Evolutionary conservation across 1,139 yeast genomes (phyloP).

Genomic region (Geotrichum fermentans): DNA sequence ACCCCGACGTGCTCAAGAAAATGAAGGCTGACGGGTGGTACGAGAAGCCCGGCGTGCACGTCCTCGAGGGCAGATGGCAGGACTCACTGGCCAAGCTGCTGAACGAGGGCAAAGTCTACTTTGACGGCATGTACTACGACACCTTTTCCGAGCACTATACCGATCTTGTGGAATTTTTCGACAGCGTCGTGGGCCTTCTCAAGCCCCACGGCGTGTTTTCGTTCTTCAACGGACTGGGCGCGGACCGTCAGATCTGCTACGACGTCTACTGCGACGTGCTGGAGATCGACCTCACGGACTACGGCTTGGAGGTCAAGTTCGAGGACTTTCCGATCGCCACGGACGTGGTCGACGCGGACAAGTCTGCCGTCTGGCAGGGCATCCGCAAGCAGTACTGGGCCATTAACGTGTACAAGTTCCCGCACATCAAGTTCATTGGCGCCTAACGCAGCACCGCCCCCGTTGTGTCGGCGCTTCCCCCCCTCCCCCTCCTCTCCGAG

Average conservation of each 20-base stretch:
- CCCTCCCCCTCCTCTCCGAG: not conserved
- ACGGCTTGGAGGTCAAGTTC: conserved; percentile 63
- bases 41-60: conserved; percentile 62
- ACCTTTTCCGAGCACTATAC: conserved; percentile 84
- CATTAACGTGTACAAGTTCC: conserved; percentile 24
- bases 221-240: conserved; percentile 94
- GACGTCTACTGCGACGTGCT: conserved; percentile 85
- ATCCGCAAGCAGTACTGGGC: conserved; percentile 70
- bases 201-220: conserved; percentile 72
- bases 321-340: conserved; percentile 33
- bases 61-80: conserved; percentile 90
- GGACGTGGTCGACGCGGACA: not conserved
- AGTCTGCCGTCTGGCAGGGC: conserved; percentile 59
- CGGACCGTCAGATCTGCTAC: conserved; percentile 81
- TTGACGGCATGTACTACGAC: conserved; percentile 90
- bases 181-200: conserved; percentile 71
- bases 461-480: not conserved
- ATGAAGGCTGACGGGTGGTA: conserved; percentile 79
- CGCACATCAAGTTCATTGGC: conserved; percentile 21
- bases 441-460: not conserved
- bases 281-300: conserved; percentile 70
- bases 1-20: conserved; percentile 77
- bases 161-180: conserved; percentile 84
- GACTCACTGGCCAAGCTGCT: conserved; percentile 64
- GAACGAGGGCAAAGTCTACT: conserved; percentile 54